Evolutionary conservation across 768 basidiomycete genomes (phyloP).

Genomic region (Hirschioporus abietinus): DNA sequence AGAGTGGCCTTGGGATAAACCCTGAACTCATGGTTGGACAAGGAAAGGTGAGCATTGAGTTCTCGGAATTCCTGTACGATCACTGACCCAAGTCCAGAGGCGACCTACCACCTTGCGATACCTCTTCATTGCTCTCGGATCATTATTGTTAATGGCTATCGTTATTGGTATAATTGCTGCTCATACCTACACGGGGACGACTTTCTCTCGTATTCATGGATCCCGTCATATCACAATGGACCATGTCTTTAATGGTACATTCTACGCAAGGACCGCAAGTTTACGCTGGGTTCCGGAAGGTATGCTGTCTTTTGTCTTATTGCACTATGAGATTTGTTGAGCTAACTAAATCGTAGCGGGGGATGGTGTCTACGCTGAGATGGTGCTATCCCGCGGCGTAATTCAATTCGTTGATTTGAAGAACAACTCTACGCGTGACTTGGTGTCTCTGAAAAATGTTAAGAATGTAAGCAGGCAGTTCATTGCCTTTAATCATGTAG

Average conservation of each 20-base stretch:
- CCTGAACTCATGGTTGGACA: background rate
- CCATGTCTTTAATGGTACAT: constrained; percentile 91
- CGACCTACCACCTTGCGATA: constrained; percentile 50
- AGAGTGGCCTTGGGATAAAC: constrained; percentile 17
- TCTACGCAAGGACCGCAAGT: constrained; percentile 37
- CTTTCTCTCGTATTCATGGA: constrained; percentile 44
- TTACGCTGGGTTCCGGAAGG: constrained; percentile 93
- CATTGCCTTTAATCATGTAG: background rate
- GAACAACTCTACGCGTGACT: constrained; percentile 56
- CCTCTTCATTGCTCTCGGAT: constrained; percentile 56
- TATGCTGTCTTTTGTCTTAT: constrained; percentile 27
- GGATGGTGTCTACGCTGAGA: constrained; percentile 84
- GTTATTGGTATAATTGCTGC: constrained; percentile 79
- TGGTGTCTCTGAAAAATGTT: constrained; percentile 56
- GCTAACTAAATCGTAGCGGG: constrained; percentile 55
- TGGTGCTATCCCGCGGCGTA: constrained; percentile 38
- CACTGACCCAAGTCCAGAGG: background rate
- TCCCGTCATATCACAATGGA: constrained; percentile 75
- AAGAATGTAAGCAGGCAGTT: constrained; percentile 47
- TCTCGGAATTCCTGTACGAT: background rate
- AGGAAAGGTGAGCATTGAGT: background rate
- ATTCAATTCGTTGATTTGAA: constrained; percentile 82
- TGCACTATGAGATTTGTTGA: background rate
- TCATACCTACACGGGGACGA: constrained; percentile 55
- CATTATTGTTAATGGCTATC: constrained; percentile 55